Percentiles rank a stretch among this genome's conserved stretches.
Evolutionary conservation across 163 green algal genomes (phyloP).

Genomic region (Scenedesmus sp.): DNA sequence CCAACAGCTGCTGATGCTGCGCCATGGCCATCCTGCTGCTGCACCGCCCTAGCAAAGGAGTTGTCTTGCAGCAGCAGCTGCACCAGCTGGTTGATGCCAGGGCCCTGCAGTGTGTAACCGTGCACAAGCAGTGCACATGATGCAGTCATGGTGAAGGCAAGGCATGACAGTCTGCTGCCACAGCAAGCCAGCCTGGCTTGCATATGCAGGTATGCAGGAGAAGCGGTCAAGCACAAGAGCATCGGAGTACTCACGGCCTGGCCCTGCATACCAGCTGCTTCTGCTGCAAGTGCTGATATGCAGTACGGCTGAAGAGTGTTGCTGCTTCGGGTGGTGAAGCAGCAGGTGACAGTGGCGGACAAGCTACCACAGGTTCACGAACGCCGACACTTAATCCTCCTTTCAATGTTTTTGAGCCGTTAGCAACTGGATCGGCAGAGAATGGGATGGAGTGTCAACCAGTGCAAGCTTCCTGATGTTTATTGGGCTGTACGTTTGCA

Average conservation of each 20-base stretch:
- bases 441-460: too few species aligned
- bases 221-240: not conserved
- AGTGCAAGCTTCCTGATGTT: not conserved
- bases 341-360: not conserved
- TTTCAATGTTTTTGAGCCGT: not conserved
- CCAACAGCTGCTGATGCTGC: conserved; percentile 43
- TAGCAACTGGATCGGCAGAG: too few species aligned
- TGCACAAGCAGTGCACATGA: not conserved
- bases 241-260: not conserved
- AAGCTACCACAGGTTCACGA: not conserved
- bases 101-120: not conserved
- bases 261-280: conserved; percentile 25
- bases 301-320: not conserved
- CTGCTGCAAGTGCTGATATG: not conserved
- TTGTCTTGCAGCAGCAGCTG: conserved; percentile 35
- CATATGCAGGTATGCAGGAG: not conserved
- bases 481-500: not conserved
- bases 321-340: not conserved
- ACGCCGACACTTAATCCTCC: not conserved
- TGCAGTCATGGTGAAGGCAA: not conserved
- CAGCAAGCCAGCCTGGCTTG: not conserved
- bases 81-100: conserved; percentile 35
- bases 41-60: conserved; percentile 29
- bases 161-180: too few species aligned
- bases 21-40: conserved; percentile 16